Evolutionary conservation across 495 filamentous ascomycete genomes (phyloP), one percentile per base, ranked within the genome.

Genomic region (Penicillium canariense): DNA sequence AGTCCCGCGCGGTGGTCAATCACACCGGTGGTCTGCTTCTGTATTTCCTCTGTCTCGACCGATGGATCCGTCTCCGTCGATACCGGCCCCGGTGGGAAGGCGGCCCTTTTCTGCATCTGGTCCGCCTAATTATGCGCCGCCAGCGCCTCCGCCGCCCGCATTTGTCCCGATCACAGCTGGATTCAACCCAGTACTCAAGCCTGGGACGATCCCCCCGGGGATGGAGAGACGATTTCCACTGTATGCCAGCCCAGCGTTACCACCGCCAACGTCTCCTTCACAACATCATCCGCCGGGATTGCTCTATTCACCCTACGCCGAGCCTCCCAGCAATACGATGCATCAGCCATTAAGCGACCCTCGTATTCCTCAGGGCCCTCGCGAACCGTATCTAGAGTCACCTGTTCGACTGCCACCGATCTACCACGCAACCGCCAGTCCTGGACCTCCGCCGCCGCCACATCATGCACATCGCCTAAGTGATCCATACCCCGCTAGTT

Each of bases 361-460:
- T 18, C 56, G 70, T 11, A 31, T 65, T 8, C 54, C 63, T 14
- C 51, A 65, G 40, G 69, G 67, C 22, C 62, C 67, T 28, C 68
- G 62, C 8, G 75, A 75, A 30, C 48, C 56, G 6, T 72, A 72
- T 45, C 39, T 58, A 3, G 72, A 75, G 44, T 68, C 71, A 10
- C 67, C 72, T n/a, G 68, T 78, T 5, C 64, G 72, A 38, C 68
- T 78, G 3, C 75, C 75, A 4, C 75, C 75, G 7, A 76, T 78
- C 5, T 69, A 71, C 14, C 69, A 73, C 17, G 59, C 63, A 4
- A 71, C 66, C 4, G 63, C 68, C 7, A 63, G 55, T 18, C 53
- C 62, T 3, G 47, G 51, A 12, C 52, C 65, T 12, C 50, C 59
- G 12, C 46, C 27, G 15, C 65, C 61, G 5, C 47, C 52, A 36